Conservation (phyloP, 2,329 filamentous ascomycete species). For the Stagonosporopsis cucurbitacearum region DNA sequence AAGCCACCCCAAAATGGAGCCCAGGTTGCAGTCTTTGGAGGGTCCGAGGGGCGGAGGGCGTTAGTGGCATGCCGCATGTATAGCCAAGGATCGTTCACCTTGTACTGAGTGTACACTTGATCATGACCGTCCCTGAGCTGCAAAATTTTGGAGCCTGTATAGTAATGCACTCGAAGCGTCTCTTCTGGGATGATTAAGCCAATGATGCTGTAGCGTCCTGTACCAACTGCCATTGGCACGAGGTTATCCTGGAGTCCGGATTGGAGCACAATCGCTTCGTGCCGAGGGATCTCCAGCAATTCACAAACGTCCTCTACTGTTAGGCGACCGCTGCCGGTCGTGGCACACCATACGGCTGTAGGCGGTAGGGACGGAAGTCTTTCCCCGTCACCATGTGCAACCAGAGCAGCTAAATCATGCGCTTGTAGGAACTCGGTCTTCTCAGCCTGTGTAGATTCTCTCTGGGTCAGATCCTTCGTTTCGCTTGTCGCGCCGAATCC, state of each 20-base stretch:
- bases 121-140: conserved; percentile 40
- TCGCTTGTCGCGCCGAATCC: conserved; percentile 17
- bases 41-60: conserved; percentile 37
- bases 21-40: conserved; percentile 37
- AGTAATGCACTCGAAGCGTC: conserved; percentile 52
- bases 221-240: conserved; percentile 52
- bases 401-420: conserved; percentile 33
- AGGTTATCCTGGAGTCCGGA: conserved; percentile 54
- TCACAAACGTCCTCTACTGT: conserved; percentile 49
- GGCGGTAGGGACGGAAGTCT: conserved; percentile 34
- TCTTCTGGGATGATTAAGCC: conserved; percentile 66
- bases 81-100: conserved; percentile 46
- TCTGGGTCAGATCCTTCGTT: not conserved
- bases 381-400: conserved; percentile 37
- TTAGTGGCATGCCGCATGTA: conserved; percentile 51
- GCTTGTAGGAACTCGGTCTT: conserved; percentile 24
- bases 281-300: conserved; percentile 39
- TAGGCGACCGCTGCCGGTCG: conserved; percentile 43
- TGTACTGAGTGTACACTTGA: conserved; percentile 35
- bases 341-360: conserved; percentile 41
- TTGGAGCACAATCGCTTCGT: conserved; percentile 55
- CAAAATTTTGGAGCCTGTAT: conserved; percentile 32
- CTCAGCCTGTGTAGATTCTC: not conserved
- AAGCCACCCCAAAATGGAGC: conserved; percentile 81
- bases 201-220: conserved; percentile 75